These are phyloP conservation scores for Raffaelea albimanens DNA, from an alignment of 2,329 filamentous ascomycete genomes.

Conservation along the genomic window DNA sequence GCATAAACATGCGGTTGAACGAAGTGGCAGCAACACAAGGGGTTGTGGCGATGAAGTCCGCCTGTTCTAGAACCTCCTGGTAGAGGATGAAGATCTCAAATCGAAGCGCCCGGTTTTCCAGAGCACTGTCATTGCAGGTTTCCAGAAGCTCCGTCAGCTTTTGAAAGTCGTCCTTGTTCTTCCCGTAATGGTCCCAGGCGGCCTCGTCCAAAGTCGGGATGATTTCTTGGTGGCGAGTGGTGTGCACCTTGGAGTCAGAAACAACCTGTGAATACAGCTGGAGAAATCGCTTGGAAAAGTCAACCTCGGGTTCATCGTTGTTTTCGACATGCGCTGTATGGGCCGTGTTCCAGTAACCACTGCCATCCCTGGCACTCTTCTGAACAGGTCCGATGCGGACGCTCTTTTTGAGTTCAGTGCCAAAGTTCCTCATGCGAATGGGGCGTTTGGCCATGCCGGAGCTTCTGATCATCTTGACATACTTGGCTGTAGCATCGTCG, in stretches of 20 bases:
- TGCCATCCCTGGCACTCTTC: neutral
- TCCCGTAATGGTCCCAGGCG: constrained; percentile 30
- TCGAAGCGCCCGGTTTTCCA: constrained; percentile 18
- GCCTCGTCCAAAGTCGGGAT: constrained; percentile 32
- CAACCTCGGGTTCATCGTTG: constrained; percentile 8
- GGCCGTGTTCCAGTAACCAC: neutral
- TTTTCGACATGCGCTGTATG: neutral
- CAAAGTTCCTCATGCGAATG: constrained; percentile 14
- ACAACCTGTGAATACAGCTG: constrained; percentile 18
- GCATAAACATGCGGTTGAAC: constrained; percentile 51
- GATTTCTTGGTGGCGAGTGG: constrained; percentile 9
- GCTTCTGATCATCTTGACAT: constrained; percentile 25
- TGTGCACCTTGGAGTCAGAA: constrained; percentile 11
- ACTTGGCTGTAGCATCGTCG: constrained; percentile 33
- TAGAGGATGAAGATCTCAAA: constrained; percentile 24
- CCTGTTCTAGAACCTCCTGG: constrained; percentile 23
- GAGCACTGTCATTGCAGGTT: constrained; percentile 16
- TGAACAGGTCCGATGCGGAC: neutral
- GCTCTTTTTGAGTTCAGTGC: constrained; percentile 11
- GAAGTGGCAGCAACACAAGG: constrained; percentile 30
- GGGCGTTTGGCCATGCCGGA: constrained; percentile 21
- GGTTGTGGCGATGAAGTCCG: constrained; percentile 37
- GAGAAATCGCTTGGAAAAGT: constrained; percentile 23
- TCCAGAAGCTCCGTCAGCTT: constrained; percentile 27
- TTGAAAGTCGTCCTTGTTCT: constrained; percentile 21